Base-by-base conservation (phyloP, 768 basidiomycete genomes). In the Dentipellis fragilis region DNA sequence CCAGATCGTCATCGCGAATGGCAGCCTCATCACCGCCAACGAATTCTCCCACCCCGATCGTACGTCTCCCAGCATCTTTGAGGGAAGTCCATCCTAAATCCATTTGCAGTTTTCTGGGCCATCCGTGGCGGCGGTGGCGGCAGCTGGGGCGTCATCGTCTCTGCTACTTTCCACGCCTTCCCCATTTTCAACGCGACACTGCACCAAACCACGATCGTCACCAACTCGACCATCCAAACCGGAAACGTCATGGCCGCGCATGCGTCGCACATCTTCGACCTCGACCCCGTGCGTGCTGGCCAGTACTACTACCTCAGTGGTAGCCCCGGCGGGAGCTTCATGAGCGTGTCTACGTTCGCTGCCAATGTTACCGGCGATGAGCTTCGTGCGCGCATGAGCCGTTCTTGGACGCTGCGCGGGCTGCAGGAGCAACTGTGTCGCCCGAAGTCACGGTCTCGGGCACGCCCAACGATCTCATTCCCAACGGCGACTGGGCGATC, bases 41-140 rank as follows among this genome's bases (percentile, higher is more conserved):
- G 60, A 58, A n/a, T 47, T 52, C 2, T 57, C 63, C 51, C 62
- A 72, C 53, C 1, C 63, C 0, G 80, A 81, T 54, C 66, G 12
- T 17, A 56, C 38, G 54, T 51, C 29, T 29, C 52, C 48, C 12
- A 46, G 53, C 14, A 36, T 47, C 23, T 42, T 4, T 51, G 22
- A 3, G 57, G 54, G 47, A 47, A 54, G 17, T 50, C 51, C 62
- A 56, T 58, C 58, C 62, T n/a, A 12, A 65, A 22, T 56, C 62
- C 4, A 62, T 62, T 10, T 60, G 55, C 4, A 58, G 59, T 81
- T n/a, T 80, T 78, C 66, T 81, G 77, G 62, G 79, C 67, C 21
- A 72, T 81, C 49, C 70, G 78, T 47, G 79, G 80, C 3, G 79
- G 73, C 29, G 80, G 79, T 3, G 57, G 54, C 11, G 72, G 72